Conservation (phyloP, 2,329 filamentous ascomycete species). For the Sporothrix variecibatus region DNA sequence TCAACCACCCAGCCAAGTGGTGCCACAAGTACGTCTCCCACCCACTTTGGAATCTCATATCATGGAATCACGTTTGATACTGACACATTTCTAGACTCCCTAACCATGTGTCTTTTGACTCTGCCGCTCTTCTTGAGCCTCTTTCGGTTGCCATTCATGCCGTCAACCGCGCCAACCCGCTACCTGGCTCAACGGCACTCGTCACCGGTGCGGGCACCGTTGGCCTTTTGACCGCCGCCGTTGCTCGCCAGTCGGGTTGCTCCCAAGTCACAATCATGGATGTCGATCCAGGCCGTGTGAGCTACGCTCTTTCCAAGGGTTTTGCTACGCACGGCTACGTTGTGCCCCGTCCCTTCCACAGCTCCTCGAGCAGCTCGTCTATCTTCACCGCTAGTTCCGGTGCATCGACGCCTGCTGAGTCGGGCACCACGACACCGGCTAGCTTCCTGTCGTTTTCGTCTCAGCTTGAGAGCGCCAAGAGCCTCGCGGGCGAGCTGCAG, state of each 20-base stretch:
- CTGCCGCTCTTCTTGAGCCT: constrained; percentile 62
- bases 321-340: constrained; percentile 63
- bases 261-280: constrained; percentile 62
- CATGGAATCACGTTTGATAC: not conserved
- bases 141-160: constrained; percentile 64
- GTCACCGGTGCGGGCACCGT: constrained; percentile 67
- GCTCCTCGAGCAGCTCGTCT: constrained; percentile 48
- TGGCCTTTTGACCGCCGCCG: constrained; percentile 63
- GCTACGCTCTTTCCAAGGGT: constrained; percentile 59
- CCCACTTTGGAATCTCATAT: not conserved
- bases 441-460: constrained; percentile 50
- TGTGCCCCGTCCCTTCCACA: constrained; percentile 48
- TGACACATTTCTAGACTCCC: constrained; percentile 51
- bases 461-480: constrained; percentile 54
- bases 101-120: constrained; percentile 58
- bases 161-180: constrained; percentile 55
- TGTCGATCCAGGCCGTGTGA: constrained; percentile 59
- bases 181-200: constrained; percentile 58
- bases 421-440: constrained; percentile 46
- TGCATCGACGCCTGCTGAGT: constrained; percentile 49
- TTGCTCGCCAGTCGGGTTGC: constrained; percentile 63
- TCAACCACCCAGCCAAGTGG: constrained; percentile 64
- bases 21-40: constrained; percentile 56
- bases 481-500: constrained; percentile 53
- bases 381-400: constrained; percentile 50